Conservation (phyloP, 768 basidiomycete species). For the Asterophora parasitica region DNA sequence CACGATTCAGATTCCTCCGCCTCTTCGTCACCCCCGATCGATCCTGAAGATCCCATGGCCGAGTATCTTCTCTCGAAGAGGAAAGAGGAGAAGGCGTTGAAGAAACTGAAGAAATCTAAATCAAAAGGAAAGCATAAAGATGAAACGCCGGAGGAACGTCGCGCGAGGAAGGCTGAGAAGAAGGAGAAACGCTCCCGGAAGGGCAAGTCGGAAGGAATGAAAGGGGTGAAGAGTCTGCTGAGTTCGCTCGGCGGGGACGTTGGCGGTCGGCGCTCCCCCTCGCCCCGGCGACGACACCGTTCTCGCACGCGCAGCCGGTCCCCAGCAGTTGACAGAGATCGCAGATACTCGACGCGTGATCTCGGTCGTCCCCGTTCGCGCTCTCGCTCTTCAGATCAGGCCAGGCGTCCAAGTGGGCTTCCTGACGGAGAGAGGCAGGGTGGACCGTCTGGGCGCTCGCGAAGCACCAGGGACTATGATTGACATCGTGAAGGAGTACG, state of each 20-base stretch:
- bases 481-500: constrained; percentile 6
- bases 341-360: constrained; percentile 1
- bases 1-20: constrained; percentile 63
- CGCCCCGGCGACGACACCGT: constrained; percentile 11
- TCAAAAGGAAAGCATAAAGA: constrained; percentile 66
- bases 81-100: constrained; percentile 64
- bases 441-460: constrained; percentile 7
- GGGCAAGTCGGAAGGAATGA: constrained; percentile 55
- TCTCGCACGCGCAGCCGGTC: constrained; percentile 15
- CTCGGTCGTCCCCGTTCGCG: constrained; percentile 13
- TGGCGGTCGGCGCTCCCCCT: constrained; percentile 17
- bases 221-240: constrained; percentile 64
- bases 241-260: constrained; percentile 36
- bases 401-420: constrained; percentile 5
- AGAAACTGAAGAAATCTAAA: constrained; percentile 58
- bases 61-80: constrained; percentile 81
- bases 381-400: constrained; percentile 14
- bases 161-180: constrained; percentile 65
- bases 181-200: constrained; percentile 62
- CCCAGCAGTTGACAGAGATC: constrained; percentile 12
- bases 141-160: constrained; percentile 77
- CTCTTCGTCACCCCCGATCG: constrained; percentile 63
- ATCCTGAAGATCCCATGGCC: constrained; percentile 97
- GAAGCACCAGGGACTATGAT: constrained; percentile 11
- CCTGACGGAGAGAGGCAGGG: constrained; percentile 4